A percentile compares a stretch with the other conserved stretches of the same genome.
Evolutionary conservation across 805 yeast species (phyloP).

Genomic region (Yamadazyma sp.): DNA sequence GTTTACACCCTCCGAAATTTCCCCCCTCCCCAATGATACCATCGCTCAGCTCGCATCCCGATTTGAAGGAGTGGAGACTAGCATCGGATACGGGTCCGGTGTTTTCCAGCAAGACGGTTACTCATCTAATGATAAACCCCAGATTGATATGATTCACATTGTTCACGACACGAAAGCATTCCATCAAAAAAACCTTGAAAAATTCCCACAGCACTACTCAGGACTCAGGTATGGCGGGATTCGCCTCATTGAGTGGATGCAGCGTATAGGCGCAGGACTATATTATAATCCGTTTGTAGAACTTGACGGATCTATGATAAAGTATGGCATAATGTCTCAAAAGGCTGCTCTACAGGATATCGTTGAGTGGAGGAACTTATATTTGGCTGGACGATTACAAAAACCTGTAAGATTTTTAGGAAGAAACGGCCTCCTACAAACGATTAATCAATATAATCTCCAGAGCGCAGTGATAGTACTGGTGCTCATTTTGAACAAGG

Average conservation of each 20-base stretch:
- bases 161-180: constrained; percentile 74
- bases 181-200: constrained; percentile 70
- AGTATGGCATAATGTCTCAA: constrained; percentile 82
- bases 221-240: constrained; percentile 60
- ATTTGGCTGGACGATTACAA: constrained; percentile 89
- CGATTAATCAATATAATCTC: constrained; percentile 74
- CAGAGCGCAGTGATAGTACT: constrained; percentile 75
- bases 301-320: constrained; percentile 52
- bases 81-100: constrained; percentile 92
- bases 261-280: constrained; percentile 52
- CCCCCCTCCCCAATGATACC: neutral
- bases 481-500: constrained; percentile 44
- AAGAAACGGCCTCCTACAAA: constrained; percentile 42
- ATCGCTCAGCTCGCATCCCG: neutral
- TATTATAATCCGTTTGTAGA: constrained; percentile 90
- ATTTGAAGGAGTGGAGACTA: constrained; percentile 2
- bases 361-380: constrained; percentile 80
- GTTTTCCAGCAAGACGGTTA: constrained; percentile 71
- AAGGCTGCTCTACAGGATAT: constrained; percentile 64
- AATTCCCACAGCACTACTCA: constrained; percentile 78
- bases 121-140: constrained; percentile 42
- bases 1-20: neutral
- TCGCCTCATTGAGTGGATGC: constrained; percentile 19
- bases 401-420: constrained; percentile 74
- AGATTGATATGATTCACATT: constrained; percentile 81